Percentiles rank a stretch among this genome's conserved stretches.
Conservation (phyloP, 768 basidiomycete genomes). For the Collybia nuda region DNA sequence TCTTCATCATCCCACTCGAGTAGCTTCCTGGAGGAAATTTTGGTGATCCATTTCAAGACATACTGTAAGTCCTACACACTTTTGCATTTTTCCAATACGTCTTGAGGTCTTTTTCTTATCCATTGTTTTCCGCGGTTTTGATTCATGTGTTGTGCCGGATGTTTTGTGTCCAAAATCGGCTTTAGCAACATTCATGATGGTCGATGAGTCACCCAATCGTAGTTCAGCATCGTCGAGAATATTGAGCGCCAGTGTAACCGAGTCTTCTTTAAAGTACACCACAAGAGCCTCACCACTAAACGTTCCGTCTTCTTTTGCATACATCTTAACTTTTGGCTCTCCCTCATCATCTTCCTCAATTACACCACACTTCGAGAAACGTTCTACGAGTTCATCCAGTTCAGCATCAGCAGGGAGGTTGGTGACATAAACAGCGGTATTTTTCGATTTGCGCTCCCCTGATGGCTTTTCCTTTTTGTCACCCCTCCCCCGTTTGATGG, state of each 20-base stretch:
- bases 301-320: constrained; percentile 80
- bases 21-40: constrained; percentile 64
- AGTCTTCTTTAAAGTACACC: constrained; percentile 97
- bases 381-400: constrained; percentile 69
- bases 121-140: constrained; percentile 58
- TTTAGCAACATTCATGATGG: constrained; percentile 70
- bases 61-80: constrained; percentile 41
- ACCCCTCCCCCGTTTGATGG: constrained; percentile 70
- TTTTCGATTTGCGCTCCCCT: constrained; percentile 74
- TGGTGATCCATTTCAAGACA: not conserved
- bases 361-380: constrained; percentile 91
- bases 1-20: constrained; percentile 95
- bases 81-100: constrained; percentile 85
- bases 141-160: constrained; percentile 33
- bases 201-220: constrained; percentile 72
- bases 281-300: constrained; percentile 96
- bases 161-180: constrained; percentile 80
- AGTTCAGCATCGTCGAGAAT: constrained; percentile 93
- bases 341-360: constrained; percentile 92
- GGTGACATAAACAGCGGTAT: constrained; percentile 90
- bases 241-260: constrained; percentile 80
- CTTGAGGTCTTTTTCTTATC: constrained; percentile 78
- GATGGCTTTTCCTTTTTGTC: constrained; percentile 45
- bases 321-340: constrained; percentile 93
- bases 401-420: constrained; percentile 79